Evolutionary conservation across 2,329 filamentous ascomycete genomes (phyloP), one percentile per base, ranked within the genome.

Genomic region (Aureobasidium musti): DNA sequence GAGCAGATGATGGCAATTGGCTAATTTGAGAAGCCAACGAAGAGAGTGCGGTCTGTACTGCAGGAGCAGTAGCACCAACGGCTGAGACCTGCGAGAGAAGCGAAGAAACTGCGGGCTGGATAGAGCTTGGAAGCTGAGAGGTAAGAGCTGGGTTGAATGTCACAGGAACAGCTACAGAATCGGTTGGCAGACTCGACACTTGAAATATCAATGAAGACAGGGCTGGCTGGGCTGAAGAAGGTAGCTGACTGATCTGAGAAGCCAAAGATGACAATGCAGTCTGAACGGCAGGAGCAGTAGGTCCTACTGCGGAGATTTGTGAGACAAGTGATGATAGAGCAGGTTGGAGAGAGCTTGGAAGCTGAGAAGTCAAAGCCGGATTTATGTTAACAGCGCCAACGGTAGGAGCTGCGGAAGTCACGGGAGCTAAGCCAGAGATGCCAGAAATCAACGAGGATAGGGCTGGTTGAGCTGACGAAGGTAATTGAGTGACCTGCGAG

Each of bases 1-100:
- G 37, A 13, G 37, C 54, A 2, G 37, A 41, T 13, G 54, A 28
- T 3, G 54, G 54, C 26, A 57, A 23, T 39, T 43, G 23, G 5
- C 37, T 43, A 6, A 57, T 30, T 7, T 57, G 54, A 19, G 57
- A 61, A 4, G 19, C 41, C n/a, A 61, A 28, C 10, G 57, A 61
- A 2, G 57, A 49, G 19, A 61, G 11, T 14, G 41, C 57, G 4
- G 28, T 19, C 19, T 47, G 43, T 4, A 61, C 41, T 2, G 5
- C 43, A 21, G 57, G 30, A 7, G 41, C 28, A 1, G 43, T 21
- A 17, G 41, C 13, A 10, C 57, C 57, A 5, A 26, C 26, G 10
- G 28, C 57, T 2, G 57, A 47, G 11, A 61, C 30, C 13, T 61
- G 41, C 7, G 57, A 57, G 2, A 43, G 8, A 11, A 57, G 37